Evolutionary conservation across 1,284 basidiomycete species (phyloP), one percentile per base, ranked within the genome.

Genomic region (Ganoderma resinaceum): DNA sequence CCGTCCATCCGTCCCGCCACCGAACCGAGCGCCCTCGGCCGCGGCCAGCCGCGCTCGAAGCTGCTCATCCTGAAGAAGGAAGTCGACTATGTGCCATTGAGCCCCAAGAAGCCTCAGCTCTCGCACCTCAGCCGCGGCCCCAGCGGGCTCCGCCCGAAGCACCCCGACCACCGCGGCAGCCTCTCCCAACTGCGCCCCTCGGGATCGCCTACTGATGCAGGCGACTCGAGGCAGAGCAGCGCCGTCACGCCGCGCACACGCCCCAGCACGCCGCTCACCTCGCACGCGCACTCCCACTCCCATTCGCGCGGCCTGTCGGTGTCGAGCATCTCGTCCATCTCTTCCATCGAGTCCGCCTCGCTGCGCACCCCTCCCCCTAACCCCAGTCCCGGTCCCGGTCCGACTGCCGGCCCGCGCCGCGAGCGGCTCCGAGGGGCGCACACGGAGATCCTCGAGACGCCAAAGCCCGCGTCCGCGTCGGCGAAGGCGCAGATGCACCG

Each of bases 71-170:
- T 93, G 29, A 84, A 83, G 53, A 89, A 83, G 66, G 92, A 93
- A n/a, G 83, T 92, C 5, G 91, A 93, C 63, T 92, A 86, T 67
- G 84, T 87, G 23, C 91, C 91, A 0, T 80, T 85, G 65, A 93
- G 89, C 69, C 92, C 92, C 0, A 88, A 87, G 78, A 91, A 89
- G 74, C 76, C 79, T 12, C 78, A 80, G 60, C 63, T 79, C 61
- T 74, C 78, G 8, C 78, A 78, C 35, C 73, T 83, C 35, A 80
- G 78, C 2, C 71, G 68, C 38, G 61, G 63, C 1, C 73, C 81
- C 3, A 80, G 78, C 29, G 77, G 74, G 5, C 75, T 77, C 20
- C 76, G 73, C 61, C 62, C 69, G 5, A 67, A 69, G 55, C 61
- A 67, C n/a, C 60, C 62, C 40, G 72, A 71, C 40, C 68, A 63